Conservation (phyloP, 352 stramenopile species). For the Thraustotheca clavata region DNA sequence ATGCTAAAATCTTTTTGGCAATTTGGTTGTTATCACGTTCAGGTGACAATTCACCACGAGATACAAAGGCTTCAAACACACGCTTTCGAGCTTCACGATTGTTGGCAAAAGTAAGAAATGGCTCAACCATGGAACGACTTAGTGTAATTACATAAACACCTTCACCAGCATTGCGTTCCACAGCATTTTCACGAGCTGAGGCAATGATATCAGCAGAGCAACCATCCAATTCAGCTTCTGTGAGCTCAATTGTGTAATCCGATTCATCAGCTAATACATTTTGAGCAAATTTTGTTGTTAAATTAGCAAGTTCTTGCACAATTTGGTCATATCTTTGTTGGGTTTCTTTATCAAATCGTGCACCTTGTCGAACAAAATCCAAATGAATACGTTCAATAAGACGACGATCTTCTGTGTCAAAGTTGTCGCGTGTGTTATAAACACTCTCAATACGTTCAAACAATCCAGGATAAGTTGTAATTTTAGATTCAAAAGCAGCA, state of each 20-base stretch:
- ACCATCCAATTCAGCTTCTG: constrained; percentile 33
- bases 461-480: constrained; percentile 41
- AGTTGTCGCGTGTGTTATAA: constrained; percentile 21
- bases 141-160: constrained; percentile 50
- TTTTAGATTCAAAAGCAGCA: constrained; percentile 29
- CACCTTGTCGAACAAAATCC: constrained; percentile 33
- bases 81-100: constrained; percentile 42
- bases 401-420: constrained; percentile 32
- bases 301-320: constrained; percentile 37
- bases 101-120: constrained; percentile 44
- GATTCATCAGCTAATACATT: constrained; percentile 63
- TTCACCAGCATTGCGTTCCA: constrained; percentile 35
- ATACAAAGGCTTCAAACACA: constrained; percentile 42
- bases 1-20: constrained; percentile 40
- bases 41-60: constrained; percentile 36
- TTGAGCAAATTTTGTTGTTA: constrained; percentile 51
- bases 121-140: constrained; percentile 45
- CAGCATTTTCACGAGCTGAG: constrained; percentile 38
- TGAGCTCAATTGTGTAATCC: constrained; percentile 39
- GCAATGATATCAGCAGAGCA: constrained; percentile 42
- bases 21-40: constrained; percentile 45
- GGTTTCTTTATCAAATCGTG: constrained; percentile 28
- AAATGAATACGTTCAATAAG: constrained; percentile 47
- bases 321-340: constrained; percentile 47
- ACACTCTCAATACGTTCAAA: constrained; percentile 43